Base-by-base conservation (phyloP, 768 basidiomycete species). In the Pleurotus tuoliensis region DNA sequence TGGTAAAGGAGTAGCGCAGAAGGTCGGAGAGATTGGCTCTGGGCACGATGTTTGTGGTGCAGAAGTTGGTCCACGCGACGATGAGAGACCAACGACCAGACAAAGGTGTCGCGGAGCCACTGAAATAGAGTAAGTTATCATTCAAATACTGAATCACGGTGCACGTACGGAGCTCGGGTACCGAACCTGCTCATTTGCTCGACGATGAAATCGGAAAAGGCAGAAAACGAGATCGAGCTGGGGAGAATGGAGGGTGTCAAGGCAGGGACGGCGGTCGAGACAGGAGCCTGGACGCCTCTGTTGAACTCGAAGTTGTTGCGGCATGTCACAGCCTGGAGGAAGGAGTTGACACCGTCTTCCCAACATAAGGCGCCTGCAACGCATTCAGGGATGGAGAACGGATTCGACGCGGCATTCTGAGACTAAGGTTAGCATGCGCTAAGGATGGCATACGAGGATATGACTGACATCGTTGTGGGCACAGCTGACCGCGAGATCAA, bases 41-140 rank as follows among this genome's bases (percentile, higher is more conserved):
- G 3, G 59, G 59, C 30, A 60, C 56, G 13, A 46, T 18, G n/a
- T 34, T 27, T n/a, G 51, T 57, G 9, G 34, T 37, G 52, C 59
- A 60, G 40, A 60, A 58, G 40, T 58, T 60, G 3, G 56, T 60
- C 59, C 59, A 54, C 56, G 59, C 56, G 9, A 58, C 52, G 15
- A 57, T 60, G 27, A 60, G 40, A 5, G 51, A 46, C 59, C 59
- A 57, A 18, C 47, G 39, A 15, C 48, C 39, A 8, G 44, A 45
- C 7, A 60, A 25, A 7, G 46, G 43, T 5, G 56, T 50, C n/a
- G 48, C 27, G 15, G 41, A 44, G 43, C 20, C 16, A 18, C 37
- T 16, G 15, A 18, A 47, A 47, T 27, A 39, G 52, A 39, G 38
- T 39, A 15, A 2, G 3, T 3, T 16, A 16, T 11, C 4, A 6